phyloP scores from a whole-genome alignment of 1,284 basidiomycete species.

The Boletus mariae region DNA sequence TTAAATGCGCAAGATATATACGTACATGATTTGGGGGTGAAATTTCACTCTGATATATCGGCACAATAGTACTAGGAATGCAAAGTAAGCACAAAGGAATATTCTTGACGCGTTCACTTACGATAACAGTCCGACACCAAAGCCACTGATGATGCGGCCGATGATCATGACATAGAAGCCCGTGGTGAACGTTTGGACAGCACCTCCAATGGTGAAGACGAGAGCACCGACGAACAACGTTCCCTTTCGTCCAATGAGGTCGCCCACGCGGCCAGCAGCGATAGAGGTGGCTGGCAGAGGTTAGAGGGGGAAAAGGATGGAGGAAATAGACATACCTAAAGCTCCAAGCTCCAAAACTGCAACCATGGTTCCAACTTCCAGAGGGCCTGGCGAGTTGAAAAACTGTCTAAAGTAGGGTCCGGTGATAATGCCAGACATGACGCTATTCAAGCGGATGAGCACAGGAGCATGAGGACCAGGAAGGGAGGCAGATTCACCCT shows the following conservation, averaged over 20 bases:
- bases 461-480: constrained; percentile 10
- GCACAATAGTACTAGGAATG: constrained; percentile 80
- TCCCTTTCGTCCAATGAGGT: constrained; percentile 82
- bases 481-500: constrained; percentile 50
- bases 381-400: constrained; percentile 74
- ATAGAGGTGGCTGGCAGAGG: constrained; percentile 74
- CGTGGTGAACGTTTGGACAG: constrained; percentile 83
- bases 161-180: constrained; percentile 87
- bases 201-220: constrained; percentile 86
- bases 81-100: constrained; percentile 2
- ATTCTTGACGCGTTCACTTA: constrained; percentile 39
- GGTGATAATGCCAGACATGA: constrained; percentile 92
- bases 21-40: constrained; percentile 89
- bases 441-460: constrained; percentile 45
- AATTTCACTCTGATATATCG: constrained; percentile 97
- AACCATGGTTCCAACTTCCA: constrained; percentile 83
- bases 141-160: constrained; percentile 86
- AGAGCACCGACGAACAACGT: constrained; percentile 87
- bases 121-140: constrained; percentile 92
- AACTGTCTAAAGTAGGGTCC: constrained; percentile 85
- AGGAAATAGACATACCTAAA: constrained; percentile 55
- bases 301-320: constrained; percentile 2
- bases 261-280: constrained; percentile 84
- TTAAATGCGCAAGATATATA: constrained; percentile 9
- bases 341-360: constrained; percentile 91